Conservation (phyloP, 495 filamentous ascomycete species). For the Hypoxylon cercidicola region DNA sequence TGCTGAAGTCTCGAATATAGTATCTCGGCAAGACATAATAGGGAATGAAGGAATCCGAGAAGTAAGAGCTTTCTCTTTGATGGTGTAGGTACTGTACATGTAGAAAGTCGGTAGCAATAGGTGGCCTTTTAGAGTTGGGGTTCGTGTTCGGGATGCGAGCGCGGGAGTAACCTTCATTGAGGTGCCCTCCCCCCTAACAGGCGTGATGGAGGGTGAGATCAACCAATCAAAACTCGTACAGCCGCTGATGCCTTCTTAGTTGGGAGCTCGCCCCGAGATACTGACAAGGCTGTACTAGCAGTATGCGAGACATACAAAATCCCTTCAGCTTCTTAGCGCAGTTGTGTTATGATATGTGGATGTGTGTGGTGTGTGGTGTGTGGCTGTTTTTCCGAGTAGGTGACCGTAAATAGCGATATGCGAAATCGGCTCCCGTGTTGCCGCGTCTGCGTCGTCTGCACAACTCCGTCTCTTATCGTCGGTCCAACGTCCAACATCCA, state of each 20-base stretch:
- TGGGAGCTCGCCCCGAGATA: constrained; percentile 41
- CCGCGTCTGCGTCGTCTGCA: not conserved
- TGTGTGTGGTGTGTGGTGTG: constrained; percentile 1
- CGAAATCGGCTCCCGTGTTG: no score
- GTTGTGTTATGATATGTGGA: not conserved
- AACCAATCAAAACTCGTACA: constrained; percentile 21
- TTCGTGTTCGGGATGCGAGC: constrained; percentile 45
- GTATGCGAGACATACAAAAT: constrained; percentile 34
- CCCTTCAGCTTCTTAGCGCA: constrained; percentile 25
- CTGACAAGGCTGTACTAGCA: constrained; percentile 37
- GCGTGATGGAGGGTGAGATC: constrained; percentile 41
- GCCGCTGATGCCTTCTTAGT: constrained; percentile 44
- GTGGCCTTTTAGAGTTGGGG: constrained; percentile 40
- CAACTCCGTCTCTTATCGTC: not conserved
- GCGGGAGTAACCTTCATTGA: constrained; percentile 44
- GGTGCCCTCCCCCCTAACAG: constrained; percentile 26
- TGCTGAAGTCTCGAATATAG: constrained; percentile 41
- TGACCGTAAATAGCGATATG: not conserved
- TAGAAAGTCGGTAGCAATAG: constrained; percentile 22
- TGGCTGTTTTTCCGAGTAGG: not conserved
- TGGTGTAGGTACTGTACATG: constrained; percentile 21
- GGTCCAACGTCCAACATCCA: no score
- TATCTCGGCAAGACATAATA: constrained; percentile 37
- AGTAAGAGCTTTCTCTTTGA: not conserved
- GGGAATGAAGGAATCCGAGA: constrained; percentile 22